Evolutionary conservation across 116 monocot species (phyloP), one percentile per base, ranked within the genome.

Genomic region (Dioscorea cayenensis): DNA sequence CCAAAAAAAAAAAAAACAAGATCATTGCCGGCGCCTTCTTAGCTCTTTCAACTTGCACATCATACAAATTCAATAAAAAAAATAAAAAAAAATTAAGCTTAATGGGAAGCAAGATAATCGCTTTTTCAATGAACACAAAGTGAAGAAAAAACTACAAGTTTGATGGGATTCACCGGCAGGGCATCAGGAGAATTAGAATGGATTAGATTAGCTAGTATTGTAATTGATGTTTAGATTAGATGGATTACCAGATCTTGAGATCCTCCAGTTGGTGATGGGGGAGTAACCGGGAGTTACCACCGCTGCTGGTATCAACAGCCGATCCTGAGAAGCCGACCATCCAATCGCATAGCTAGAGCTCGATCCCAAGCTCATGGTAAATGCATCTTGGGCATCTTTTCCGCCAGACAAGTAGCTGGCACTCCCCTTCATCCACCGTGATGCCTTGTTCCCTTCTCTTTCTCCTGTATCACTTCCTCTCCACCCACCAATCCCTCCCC

Each of bases 301-400:
- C 76, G 72, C 85, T 76, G 70, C 76, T 73, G 65, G 76, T 85
- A 17, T 73, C 73, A 16, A n/a, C 64, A 14, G 63, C 49, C 49
- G 35, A 32, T 16, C 63, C 75, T 2, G 83, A 76, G 60, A 79
- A 8, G 6, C 72, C 71, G 27, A 86, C 83, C 0, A 77, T 90
- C 78, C 87, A 90, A 23, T 90, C 90, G 25, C 67, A 67, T 5
- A 86, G 90, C 35, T 86, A 86, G 19, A 90, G 77, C 59, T 72
- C 73, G 27, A 90, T 64, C 1, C 90, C 90, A 37, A 90, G 77
- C 8, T 90, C 90, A 7, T 82, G 74, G 68, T 84, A 90, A 14
- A 90, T 75, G 17, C 76, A 27, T 2, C 72, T 25, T 23, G 48
- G n/a, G 22, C 59, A 14, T 50, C 69, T 27, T 17, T 60, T 36